Evolutionary conservation across 352 stramenopile species (phyloP).

Genomic region (Globisporangium spiculum): DNA sequence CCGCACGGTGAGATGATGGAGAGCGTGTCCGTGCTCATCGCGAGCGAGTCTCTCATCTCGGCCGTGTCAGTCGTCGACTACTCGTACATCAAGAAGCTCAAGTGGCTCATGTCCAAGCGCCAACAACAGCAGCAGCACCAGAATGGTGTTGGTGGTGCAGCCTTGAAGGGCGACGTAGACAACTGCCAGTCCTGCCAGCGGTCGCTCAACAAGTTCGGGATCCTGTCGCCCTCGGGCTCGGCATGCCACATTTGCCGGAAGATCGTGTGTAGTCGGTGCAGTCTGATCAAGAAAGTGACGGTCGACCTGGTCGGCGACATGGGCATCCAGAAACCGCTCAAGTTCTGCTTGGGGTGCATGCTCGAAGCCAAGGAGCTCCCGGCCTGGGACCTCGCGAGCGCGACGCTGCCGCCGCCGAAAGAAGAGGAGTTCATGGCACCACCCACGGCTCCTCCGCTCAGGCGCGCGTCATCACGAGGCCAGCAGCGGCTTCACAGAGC

Average conservation of each 20-base stretch:
- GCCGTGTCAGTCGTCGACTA: slow-evolving; percentile 42
- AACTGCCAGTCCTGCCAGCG: slow-evolving; percentile 31
- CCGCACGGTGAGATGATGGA: slow-evolving; percentile 43
- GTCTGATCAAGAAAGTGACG: slow-evolving; percentile 51
- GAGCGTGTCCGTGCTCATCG: slow-evolving; percentile 35
- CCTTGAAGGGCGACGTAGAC: background rate
- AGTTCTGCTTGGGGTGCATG: slow-evolving; percentile 49
- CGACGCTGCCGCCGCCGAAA: slow-evolving; percentile 1
- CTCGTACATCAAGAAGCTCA: slow-evolving; percentile 58
- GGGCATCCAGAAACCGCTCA: slow-evolving; percentile 32
- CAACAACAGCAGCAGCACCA: slow-evolving; percentile 16
- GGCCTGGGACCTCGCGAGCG: slow-evolving; percentile 38
- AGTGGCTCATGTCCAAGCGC: slow-evolving; percentile 43
- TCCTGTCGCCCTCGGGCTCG: slow-evolving; percentile 21
- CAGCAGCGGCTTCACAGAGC: background rate
- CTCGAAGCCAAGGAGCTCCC: slow-evolving; percentile 45
- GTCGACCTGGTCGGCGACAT: slow-evolving; percentile 39
- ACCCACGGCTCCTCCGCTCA: background rate
- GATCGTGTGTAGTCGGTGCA: slow-evolving; percentile 50
- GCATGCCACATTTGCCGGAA: slow-evolving; percentile 46
- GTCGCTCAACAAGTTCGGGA: slow-evolving; percentile 18
- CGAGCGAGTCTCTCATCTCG: slow-evolving; percentile 39
- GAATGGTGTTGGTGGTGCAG: background rate
- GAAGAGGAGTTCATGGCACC: slow-evolving; percentile 1
- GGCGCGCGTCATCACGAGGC: background rate